phyloP scores from a whole-genome alignment of 2,329 filamentous ascomycete species.

The Seiridium cupressi region DNA sequence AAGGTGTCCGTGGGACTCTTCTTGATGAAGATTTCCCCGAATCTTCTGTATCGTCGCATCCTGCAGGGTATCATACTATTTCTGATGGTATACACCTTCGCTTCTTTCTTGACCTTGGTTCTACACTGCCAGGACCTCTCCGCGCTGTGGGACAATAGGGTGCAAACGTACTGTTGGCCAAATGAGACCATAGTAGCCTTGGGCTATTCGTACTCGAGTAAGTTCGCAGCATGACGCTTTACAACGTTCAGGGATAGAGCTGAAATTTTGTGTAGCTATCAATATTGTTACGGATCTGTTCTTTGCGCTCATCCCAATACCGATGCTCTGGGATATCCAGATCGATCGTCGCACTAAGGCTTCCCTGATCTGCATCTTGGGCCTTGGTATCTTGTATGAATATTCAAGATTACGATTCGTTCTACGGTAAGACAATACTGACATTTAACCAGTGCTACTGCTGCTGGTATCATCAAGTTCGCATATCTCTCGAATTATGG shows the following conservation, averaged over 20 bases:
- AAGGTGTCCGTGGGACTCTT: constrained; percentile 41
- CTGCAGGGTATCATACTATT: constrained; percentile 36
- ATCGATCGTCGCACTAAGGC: constrained; percentile 38
- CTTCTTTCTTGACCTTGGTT: constrained; percentile 41
- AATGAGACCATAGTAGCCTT: constrained; percentile 35
- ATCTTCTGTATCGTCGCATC: constrained; percentile 30
- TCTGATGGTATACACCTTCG: constrained; percentile 29
- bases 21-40: constrained; percentile 37
- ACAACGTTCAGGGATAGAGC: background rate
- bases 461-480: constrained; percentile 40
- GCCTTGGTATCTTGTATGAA: constrained; percentile 38
- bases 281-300: constrained; percentile 36
- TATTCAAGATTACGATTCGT: background rate
- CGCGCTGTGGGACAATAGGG: constrained; percentile 39
- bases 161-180: constrained; percentile 40
- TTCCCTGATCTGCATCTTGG: constrained; percentile 38
- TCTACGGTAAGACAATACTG: background rate
- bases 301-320: constrained; percentile 37
- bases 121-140: constrained; percentile 46
- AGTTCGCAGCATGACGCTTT: background rate
- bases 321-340: constrained; percentile 37
- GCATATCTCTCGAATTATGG: constrained; percentile 36
- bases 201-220: constrained; percentile 37
- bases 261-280: constrained; percentile 16
- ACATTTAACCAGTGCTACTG: constrained; percentile 27